Conservation (phyloP, 306 rosid genomes). For the Pyrus communis region DNA sequence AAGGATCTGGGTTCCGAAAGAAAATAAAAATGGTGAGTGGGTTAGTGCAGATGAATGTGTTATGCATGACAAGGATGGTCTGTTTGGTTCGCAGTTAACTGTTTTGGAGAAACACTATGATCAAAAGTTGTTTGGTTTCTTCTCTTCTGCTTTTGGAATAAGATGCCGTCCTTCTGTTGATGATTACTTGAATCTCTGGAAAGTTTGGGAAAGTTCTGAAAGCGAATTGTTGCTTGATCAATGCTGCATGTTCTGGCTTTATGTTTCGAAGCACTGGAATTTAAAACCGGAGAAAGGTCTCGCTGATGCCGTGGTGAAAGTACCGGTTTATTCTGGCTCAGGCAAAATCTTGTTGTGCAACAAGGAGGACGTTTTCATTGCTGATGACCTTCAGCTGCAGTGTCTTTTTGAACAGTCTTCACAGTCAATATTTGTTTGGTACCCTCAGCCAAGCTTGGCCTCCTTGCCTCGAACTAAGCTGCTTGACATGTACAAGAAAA, state of each 20-base stretch:
- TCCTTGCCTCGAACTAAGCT: slow-evolving; percentile 23
- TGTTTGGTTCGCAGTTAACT: slow-evolving; percentile 39
- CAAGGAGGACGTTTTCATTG: slow-evolving; percentile 45
- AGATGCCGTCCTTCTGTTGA: slow-evolving; percentile 33
- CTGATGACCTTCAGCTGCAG: slow-evolving; percentile 61
- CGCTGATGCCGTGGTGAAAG: slow-evolving; percentile 29
- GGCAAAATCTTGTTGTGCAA: slow-evolving; percentile 30
- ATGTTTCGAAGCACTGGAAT: slow-evolving; percentile 31
- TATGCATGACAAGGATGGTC: slow-evolving; percentile 39
- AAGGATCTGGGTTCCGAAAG: slow-evolving; percentile 53
- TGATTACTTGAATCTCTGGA: slow-evolving; percentile 59
- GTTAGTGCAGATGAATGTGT: slow-evolving; percentile 43
- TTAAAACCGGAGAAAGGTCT: slow-evolving; percentile 17
- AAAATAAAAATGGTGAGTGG: slow-evolving; percentile 30
- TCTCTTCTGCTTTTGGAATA: slow-evolving; percentile 33
- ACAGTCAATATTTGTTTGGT: slow-evolving; percentile 59
- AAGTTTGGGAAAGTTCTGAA: slow-evolving; percentile 51
- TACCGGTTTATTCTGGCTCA: slow-evolving; percentile 37
- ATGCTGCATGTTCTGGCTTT: slow-evolving; percentile 61
- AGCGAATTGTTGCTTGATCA: slow-evolving; percentile 25
- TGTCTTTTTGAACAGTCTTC: slow-evolving; percentile 35
- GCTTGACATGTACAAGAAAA: slow-evolving; percentile 38
- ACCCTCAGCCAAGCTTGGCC: slow-evolving; percentile 37
- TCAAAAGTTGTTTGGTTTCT: slow-evolving; percentile 27
- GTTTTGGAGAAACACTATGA: slow-evolving; percentile 36